phyloP scores from a whole-genome alignment of 1,139 yeast genomes.

The Blastobotrys serpentis region DNA sequence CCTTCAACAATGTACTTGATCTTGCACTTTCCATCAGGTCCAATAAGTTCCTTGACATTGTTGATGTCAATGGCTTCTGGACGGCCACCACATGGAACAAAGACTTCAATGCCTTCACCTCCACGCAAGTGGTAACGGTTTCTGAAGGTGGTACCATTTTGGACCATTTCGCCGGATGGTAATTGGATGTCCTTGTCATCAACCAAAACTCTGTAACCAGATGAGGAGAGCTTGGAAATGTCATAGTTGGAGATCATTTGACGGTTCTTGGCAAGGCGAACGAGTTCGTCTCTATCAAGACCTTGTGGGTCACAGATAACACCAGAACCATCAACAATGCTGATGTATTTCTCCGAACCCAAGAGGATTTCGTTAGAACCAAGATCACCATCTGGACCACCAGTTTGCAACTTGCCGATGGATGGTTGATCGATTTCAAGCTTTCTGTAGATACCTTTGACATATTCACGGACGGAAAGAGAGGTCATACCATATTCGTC shows the following conservation, averaged over 20 bases:
- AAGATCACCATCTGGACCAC: slow-evolving; percentile 98
- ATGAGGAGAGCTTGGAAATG: slow-evolving; percentile 58
- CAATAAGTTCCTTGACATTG: slow-evolving; percentile 72
- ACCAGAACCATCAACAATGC: slow-evolving; percentile 94
- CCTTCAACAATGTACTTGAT: slow-evolving; percentile 95
- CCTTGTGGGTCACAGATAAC: slow-evolving; percentile 92
- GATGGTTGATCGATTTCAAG: slow-evolving; percentile 57
- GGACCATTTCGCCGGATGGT: slow-evolving; percentile 72
- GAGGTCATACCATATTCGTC: slow-evolving; percentile 99
- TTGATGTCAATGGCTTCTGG: slow-evolving; percentile 93
- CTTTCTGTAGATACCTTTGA: slow-evolving; percentile 83
- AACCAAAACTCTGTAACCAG: slow-evolving; percentile 80
- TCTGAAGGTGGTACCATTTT: slow-evolving; percentile 90
- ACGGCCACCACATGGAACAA: slow-evolving; percentile 99
- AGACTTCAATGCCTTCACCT: slow-evolving; percentile 65
- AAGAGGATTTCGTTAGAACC: slow-evolving; percentile 93
- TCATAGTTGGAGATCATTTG: slow-evolving; percentile 74
- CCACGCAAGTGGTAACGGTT: slow-evolving; percentile 83
- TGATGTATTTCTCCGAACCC: slow-evolving; percentile 82
- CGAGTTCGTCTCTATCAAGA: slow-evolving; percentile 72
- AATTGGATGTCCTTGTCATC: slow-evolving; percentile 79
- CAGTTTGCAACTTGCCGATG: slow-evolving; percentile 86
- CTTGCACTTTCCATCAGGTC: slow-evolving; percentile 72
- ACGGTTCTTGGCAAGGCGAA: slow-evolving; percentile 75
- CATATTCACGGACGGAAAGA: slow-evolving; percentile 88